phyloP scores from a whole-genome alignment of 495 filamentous ascomycete species.

The Trichoderma gamsii region DNA sequence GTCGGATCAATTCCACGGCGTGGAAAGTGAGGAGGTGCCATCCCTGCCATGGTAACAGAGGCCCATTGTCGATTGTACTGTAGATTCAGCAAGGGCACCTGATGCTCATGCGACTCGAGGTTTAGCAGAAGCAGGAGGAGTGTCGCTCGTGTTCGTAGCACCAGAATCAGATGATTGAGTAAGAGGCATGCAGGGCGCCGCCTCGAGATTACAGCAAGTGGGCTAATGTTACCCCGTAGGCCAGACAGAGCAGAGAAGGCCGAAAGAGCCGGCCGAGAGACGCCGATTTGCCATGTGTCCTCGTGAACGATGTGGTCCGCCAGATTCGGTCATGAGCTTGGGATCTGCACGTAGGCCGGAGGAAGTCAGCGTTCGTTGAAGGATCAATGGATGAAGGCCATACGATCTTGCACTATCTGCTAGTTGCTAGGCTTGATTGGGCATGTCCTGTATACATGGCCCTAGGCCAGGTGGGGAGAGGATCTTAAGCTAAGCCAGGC shows the following conservation, averaged over 20 bases:
- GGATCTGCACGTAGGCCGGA: not conserved
- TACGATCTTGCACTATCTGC: not conserved
- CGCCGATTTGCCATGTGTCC: not conserved
- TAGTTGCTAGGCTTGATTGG: slow-evolving; percentile 2
- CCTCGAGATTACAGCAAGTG: not conserved
- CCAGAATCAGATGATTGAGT: not conserved
- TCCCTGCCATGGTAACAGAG: not conserved
- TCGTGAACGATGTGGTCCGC: not conserved
- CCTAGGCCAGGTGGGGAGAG: not conserved
- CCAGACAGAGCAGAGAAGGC: not conserved
- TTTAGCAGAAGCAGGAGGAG: too few relatives aligned
- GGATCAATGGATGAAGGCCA: not conserved
- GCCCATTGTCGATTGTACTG: not conserved
- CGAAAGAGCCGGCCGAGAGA: not conserved
- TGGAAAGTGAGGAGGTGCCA: not conserved
- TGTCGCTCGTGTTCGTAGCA: not conserved
- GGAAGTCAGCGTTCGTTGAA: not conserved
- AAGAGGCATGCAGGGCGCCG: not conserved
- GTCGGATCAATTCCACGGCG: not conserved
- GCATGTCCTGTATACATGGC: not conserved
- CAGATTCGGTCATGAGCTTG: not conserved
- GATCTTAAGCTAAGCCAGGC: not conserved
- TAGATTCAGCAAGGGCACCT: not conserved
- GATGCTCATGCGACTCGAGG: not conserved
- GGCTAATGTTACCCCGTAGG: not conserved